These are phyloP conservation scores for Thalia dealbata DNA, from an alignment of 176 grass and related monocot genomes.

Conservation along the genomic window DNA sequence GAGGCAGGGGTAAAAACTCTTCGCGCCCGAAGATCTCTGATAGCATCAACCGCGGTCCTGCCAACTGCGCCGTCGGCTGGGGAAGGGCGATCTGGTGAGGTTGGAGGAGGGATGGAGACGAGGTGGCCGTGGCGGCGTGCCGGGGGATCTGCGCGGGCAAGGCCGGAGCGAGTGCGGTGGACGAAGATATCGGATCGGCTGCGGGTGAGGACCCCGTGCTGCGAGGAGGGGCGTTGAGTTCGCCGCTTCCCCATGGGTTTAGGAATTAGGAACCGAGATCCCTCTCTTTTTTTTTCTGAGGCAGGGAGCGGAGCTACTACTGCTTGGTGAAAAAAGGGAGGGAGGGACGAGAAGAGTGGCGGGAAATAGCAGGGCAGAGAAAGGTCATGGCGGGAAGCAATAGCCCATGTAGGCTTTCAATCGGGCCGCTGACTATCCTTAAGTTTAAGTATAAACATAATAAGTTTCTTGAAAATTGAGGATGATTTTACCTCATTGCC, in stretches of 20 bases:
- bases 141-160: slow-evolving; percentile 7
- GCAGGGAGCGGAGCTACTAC: too few relatives aligned
- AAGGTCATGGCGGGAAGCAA: slow-evolving; percentile 34
- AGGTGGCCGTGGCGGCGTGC: neutral
- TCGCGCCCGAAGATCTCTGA: slow-evolving; percentile 58
- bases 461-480: too few relatives aligned
- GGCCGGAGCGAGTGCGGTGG: slow-evolving; percentile 21
- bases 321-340: neutral
- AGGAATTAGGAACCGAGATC: too few relatives aligned
- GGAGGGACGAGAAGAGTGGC: neutral
- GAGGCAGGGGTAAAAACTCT: slow-evolving; percentile 46
- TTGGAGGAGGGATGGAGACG: slow-evolving; percentile 6
- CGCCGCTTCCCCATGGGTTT: slow-evolving; percentile 16
- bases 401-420: too few relatives aligned
- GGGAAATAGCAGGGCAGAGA: neutral
- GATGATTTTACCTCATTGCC: too few relatives aligned
- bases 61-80: neutral
- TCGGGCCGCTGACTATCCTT: too few relatives aligned
- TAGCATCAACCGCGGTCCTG: neutral
- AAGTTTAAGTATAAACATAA: too few relatives aligned
- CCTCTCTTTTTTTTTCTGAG: too few relatives aligned
- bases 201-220: slow-evolving; percentile 4
- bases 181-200: slow-evolving; percentile 17
- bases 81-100: slow-evolving; percentile 24
- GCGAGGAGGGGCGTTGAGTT: neutral